Evolutionary conservation across 2,329 filamentous ascomycete species (phyloP).

Genomic region (Sordariomycetes sp.): DNA sequence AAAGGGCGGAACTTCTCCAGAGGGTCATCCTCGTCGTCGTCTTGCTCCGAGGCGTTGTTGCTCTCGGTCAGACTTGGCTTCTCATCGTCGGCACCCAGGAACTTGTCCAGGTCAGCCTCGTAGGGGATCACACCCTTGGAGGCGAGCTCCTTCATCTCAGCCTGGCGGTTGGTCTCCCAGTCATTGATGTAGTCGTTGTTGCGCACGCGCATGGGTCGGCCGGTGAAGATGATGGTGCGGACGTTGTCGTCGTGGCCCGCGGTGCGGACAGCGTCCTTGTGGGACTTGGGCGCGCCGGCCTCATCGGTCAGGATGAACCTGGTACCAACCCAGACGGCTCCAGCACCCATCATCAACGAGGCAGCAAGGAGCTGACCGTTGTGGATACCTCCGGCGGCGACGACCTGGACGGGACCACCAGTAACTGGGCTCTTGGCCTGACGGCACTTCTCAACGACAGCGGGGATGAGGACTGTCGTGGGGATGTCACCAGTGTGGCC

Average conservation of each 20-base stretch:
- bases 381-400: conserved; percentile 90
- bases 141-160: conserved; percentile 89
- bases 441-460: conserved; percentile 74
- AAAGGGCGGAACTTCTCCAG: conserved; percentile 88
- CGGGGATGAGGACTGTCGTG: conserved; percentile 85
- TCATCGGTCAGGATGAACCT: conserved; percentile 91
- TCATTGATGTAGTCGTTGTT: conserved; percentile 89
- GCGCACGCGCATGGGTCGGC: conserved; percentile 85
- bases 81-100: conserved; percentile 56
- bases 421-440: conserved; percentile 81
- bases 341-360: conserved; percentile 84
- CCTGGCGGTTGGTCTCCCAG: conserved; percentile 87
- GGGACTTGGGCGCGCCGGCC: conserved; percentile 83
- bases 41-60: conserved; percentile 53
- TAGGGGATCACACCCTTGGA: conserved; percentile 85
- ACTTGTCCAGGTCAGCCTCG: conserved; percentile 84
- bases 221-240: conserved; percentile 97
- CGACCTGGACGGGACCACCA: conserved; percentile 77
- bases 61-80: conserved; percentile 47
- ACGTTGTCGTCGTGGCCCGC: conserved; percentile 92
- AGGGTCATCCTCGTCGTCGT: conserved; percentile 70
- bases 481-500: conserved; percentile 94
- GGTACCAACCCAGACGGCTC: conserved; percentile 92
- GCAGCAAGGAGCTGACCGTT: conserved; percentile 87
- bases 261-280: conserved; percentile 92